phyloP scores from a whole-genome alignment of 2,329 filamentous ascomycete species.

The Verticillium nonalfalfae region DNA sequence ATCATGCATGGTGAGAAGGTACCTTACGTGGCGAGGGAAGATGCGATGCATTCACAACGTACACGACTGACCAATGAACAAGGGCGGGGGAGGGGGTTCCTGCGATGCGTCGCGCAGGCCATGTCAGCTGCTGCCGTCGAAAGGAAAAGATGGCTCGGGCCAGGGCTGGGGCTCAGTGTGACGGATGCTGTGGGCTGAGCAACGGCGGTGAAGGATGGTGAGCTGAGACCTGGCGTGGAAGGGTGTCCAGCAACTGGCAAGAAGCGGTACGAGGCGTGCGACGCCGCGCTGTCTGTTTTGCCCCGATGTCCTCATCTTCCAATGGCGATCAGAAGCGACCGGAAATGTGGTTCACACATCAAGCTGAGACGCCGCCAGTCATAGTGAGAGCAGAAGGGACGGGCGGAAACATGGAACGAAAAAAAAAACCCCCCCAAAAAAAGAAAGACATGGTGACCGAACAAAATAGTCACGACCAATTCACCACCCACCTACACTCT shows the following conservation, averaged over 20 bases:
- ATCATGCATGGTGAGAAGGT: not conserved
- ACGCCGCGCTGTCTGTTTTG: not conserved
- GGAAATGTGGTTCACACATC: not conserved
- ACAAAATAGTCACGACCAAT: too few species aligned
- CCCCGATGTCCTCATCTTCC: not conserved
- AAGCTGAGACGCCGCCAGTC: not conserved
- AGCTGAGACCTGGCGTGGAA: not conserved
- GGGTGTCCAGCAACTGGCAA: not conserved
- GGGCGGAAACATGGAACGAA: too few species aligned
- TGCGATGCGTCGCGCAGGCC: too few species aligned
- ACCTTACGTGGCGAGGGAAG: too few species aligned
- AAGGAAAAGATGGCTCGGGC: not conserved
- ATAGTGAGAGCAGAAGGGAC: too few species aligned
- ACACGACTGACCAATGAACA: too few species aligned
- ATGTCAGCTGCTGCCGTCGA: not conserved
- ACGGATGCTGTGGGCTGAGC: not conserved
- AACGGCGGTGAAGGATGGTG: not conserved
- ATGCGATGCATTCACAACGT: too few species aligned
- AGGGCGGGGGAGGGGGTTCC: too few species aligned
- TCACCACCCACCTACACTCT: too few species aligned
- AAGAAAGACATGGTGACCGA: too few species aligned
- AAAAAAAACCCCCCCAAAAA: not conserved
- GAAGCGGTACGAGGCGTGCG: not conserved
- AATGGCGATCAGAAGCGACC: not conserved
- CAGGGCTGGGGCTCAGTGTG: not conserved